Percentiles rank a stretch among this genome's conserved stretches.
Evolutionary conservation across 1,284 basidiomycete genomes (phyloP).

Genomic region (Omphalotus olearius): DNA sequence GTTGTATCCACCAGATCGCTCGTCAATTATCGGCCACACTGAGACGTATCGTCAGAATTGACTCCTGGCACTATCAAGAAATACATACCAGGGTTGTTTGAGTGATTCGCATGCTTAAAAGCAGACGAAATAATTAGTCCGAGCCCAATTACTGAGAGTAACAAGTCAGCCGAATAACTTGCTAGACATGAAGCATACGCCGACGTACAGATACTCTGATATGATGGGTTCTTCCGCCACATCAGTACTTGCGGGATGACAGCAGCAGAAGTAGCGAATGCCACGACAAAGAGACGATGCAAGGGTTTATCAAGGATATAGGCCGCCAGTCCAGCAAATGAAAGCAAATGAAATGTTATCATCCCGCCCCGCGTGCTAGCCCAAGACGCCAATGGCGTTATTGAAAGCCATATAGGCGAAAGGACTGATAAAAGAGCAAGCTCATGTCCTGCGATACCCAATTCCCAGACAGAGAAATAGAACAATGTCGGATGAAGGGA

Average conservation of each 20-base stretch:
- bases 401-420: conserved; percentile 59
- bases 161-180: not conserved
- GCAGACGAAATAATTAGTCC: conserved; percentile 70
- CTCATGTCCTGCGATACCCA: conserved; percentile 78
- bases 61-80: not conserved
- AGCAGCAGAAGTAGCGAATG: conserved; percentile 46
- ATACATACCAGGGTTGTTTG: conserved; percentile 71
- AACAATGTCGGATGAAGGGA: conserved; percentile 82
- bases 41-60: conserved; percentile 7
- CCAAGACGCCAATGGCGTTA: conserved; percentile 40
- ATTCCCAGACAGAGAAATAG: conserved; percentile 90
- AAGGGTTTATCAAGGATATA: conserved; percentile 54
- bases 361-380: conserved; percentile 44
- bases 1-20: conserved; percentile 69
- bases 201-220: conserved; percentile 57
- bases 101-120: conserved; percentile 77
- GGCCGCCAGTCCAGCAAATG: conserved; percentile 57
- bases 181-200: not conserved
- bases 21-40: conserved; percentile 83
- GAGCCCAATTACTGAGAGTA: conserved; percentile 51
- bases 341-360: conserved; percentile 43
- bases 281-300: conserved; percentile 54
- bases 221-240: conserved; percentile 46
- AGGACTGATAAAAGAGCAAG: conserved; percentile 65
- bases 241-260: conserved; percentile 51